Percentiles rank a stretch among this genome's conserved stretches.
Evolutionary conservation across 257 asterid species (phyloP).

Genomic region (Echites panduratus): DNA sequence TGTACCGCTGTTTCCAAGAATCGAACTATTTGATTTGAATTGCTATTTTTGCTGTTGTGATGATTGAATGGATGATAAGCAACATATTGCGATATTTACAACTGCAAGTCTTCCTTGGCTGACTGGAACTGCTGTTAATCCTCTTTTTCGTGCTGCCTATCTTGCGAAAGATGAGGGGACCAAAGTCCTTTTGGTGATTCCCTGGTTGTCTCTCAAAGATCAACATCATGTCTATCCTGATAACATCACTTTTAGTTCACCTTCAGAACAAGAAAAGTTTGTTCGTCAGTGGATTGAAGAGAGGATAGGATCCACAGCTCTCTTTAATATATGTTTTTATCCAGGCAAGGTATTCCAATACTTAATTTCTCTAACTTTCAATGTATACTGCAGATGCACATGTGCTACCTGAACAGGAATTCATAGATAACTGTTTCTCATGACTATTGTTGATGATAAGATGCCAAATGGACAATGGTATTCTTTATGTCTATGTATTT

Average conservation of each 20-base stretch:
- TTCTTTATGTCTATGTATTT: neutral
- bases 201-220: slow-evolving; percentile 79
- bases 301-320: slow-evolving; percentile 57
- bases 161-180: slow-evolving; percentile 61
- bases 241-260: slow-evolving; percentile 59
- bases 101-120: slow-evolving; percentile 99
- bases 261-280: slow-evolving; percentile 72
- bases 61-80: slow-evolving; percentile 26
- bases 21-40: neutral
- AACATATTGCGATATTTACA: slow-evolving; percentile 73
- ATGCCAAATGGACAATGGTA: neutral
- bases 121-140: slow-evolving; percentile 95
- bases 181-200: slow-evolving; percentile 79
- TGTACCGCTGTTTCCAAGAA: neutral
- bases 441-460: neutral
- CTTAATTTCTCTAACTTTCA: neutral
- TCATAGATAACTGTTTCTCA: neutral
- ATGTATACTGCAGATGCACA: neutral
- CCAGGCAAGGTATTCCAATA: slow-evolving; percentile 67
- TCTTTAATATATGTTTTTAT: slow-evolving; percentile 58
- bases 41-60: neutral
- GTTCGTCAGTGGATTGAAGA: slow-evolving; percentile 86
- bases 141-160: slow-evolving; percentile 93
- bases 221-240: slow-evolving; percentile 77
- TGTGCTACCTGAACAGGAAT: neutral